Conservation (phyloP, 2,329 filamentous ascomycete genomes). For the Colletotrichum shisoi region DNA sequence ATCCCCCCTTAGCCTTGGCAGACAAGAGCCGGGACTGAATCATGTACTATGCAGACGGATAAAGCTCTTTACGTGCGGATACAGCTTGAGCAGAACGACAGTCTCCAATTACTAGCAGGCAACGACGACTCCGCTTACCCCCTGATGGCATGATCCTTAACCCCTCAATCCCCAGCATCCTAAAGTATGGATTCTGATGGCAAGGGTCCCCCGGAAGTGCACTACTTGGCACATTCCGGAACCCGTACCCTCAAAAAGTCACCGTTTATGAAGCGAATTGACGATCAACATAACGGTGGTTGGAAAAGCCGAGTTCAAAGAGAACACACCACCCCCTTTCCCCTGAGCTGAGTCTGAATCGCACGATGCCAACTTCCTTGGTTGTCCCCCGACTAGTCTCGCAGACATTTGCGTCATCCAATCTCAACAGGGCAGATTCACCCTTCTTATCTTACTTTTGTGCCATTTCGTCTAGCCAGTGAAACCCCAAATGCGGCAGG, state of each 20-base stretch:
- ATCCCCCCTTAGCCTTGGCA: background rate
- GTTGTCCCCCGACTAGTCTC: background rate
- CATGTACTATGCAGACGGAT: background rate
- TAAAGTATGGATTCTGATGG: background rate
- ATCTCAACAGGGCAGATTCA: conserved; percentile 1
- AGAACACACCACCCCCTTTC: background rate
- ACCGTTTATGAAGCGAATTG: conserved; percentile 20
- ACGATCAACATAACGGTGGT: conserved; percentile 6
- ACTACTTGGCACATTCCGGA: conserved; percentile 7
- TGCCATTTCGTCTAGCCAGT: background rate
- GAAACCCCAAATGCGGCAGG: conserved; percentile 3
- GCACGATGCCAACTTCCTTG: conserved; percentile 4
- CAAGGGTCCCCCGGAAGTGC: background rate
- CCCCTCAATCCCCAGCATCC: background rate
- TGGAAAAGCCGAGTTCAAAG: background rate
- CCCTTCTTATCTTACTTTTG: conserved; percentile 9
- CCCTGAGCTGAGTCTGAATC: conserved; percentile 4
- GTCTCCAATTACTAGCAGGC: background rate
- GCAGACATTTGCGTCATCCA: conserved; percentile 2
- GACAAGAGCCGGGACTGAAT: conserved; percentile 15
- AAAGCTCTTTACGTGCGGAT: too few relatives aligned
- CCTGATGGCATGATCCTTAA: background rate
- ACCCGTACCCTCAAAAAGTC: conserved; percentile 15
- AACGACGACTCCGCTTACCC: background rate
- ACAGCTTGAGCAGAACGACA: background rate